Evolutionary conservation across 768 basidiomycete genomes (phyloP).

Genomic region (Hypsizygus marmoreus): DNA sequence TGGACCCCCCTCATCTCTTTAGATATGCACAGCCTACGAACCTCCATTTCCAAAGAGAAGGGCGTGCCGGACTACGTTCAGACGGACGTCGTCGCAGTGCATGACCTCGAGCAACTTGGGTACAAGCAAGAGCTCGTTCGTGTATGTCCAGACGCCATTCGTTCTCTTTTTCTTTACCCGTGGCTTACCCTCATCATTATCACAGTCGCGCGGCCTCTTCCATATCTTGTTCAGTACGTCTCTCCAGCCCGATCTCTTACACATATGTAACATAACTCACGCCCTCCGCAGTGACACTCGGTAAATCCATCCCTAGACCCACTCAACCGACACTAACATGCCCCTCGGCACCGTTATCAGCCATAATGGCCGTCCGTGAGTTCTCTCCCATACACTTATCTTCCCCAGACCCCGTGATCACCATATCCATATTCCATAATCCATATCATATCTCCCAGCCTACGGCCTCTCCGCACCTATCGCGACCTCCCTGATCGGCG

Average conservation of each 20-base stretch:
- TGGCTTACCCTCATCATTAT: not conserved
- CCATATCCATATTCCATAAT: not conserved
- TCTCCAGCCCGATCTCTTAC: not conserved
- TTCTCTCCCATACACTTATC: slow-evolving; percentile 9
- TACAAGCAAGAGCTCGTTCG: slow-evolving; percentile 58
- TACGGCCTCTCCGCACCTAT: slow-evolving; percentile 59
- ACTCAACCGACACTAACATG: too few species aligned
- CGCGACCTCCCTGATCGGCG: slow-evolving; percentile 54
- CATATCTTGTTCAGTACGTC: slow-evolving; percentile 58
- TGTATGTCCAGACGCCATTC: slow-evolving; percentile 35
- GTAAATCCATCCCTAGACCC: slow-evolving; percentile 27
- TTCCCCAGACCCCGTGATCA: not conserved
- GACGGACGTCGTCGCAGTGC: slow-evolving; percentile 16
- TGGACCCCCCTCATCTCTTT: too few species aligned
- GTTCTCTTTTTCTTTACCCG: not conserved
- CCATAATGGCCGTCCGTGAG: slow-evolving; percentile 66
- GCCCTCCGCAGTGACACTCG: slow-evolving; percentile 44
- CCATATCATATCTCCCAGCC: slow-evolving; percentile 31
- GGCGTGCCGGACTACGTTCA: not conserved
- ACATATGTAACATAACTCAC: not conserved
- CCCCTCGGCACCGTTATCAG: slow-evolving; percentile 28
- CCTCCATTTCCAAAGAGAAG: not conserved
- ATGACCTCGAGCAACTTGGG: slow-evolving; percentile 51
- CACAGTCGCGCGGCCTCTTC: slow-evolving; percentile 49
- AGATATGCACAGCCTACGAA: too few species aligned